A percentile compares a stretch with the other conserved stretches of the same genome.
Conservation (phyloP, 2,329 filamentous ascomycete species). For the Ceratocystis alfenasii region DNA sequence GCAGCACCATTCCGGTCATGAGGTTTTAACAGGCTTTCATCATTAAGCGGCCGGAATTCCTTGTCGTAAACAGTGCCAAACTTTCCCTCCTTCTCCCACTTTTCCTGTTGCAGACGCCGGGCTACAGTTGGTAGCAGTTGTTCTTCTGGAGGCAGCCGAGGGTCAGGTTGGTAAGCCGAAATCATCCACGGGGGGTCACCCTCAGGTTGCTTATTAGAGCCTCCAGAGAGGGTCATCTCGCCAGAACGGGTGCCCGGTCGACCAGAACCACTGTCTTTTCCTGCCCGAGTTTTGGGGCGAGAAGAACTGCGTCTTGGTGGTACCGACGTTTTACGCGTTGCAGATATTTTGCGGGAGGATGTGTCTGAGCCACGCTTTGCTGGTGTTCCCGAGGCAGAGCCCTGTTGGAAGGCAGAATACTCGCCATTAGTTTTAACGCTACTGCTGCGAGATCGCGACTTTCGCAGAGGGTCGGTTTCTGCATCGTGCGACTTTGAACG, state of each 20-base stretch:
- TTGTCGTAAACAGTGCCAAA: slow-evolving; percentile 77
- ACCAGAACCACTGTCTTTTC: slow-evolving; percentile 48
- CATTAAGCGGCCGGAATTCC: slow-evolving; percentile 72
- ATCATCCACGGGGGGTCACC: slow-evolving; percentile 94
- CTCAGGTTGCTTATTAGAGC: slow-evolving; percentile 57
- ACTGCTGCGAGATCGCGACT: slow-evolving; percentile 56
- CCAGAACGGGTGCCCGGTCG: slow-evolving; percentile 53
- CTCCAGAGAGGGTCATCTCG: slow-evolving; percentile 32
- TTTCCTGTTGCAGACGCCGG: slow-evolving; percentile 79
- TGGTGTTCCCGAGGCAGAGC: slow-evolving; percentile 15
- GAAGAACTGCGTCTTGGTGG: slow-evolving; percentile 33
- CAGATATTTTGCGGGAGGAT: slow-evolving; percentile 21
- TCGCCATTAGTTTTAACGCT: slow-evolving; percentile 45
- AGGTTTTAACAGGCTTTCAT: slow-evolving; percentile 42
- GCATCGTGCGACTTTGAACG: slow-evolving; percentile 31
- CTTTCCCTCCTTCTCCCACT: slow-evolving; percentile 86
- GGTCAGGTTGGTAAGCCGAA: slow-evolving; percentile 90
- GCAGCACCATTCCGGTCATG: slow-evolving; percentile 29
- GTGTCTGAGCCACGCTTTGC: slow-evolving; percentile 17
- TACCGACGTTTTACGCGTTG: slow-evolving; percentile 36
- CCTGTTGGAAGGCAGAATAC: slow-evolving; percentile 5
- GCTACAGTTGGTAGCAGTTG: slow-evolving; percentile 92
- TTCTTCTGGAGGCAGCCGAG: slow-evolving; percentile 83
- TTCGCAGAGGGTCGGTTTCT: slow-evolving; percentile 40
- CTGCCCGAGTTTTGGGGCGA: slow-evolving; percentile 25